Percentiles rank a stretch among this genome's conserved stretches.
Evolutionary conservation across 495 filamentous ascomycete genomes (phyloP).

Genomic region (Sordaria brevicollis): DNA sequence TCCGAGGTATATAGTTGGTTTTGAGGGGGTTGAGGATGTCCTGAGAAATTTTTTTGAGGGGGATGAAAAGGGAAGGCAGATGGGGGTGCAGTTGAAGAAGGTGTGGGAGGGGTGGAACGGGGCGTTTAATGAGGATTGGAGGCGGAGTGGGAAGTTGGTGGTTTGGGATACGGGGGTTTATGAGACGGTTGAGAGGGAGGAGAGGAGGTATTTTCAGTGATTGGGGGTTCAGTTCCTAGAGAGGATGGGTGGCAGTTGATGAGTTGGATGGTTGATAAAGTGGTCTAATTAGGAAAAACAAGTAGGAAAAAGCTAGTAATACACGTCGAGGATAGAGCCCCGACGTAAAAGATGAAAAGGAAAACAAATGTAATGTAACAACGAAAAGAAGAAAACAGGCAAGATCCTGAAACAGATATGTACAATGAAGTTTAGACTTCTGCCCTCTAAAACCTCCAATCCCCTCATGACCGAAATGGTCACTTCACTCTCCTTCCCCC

Average conservation of each 20-base stretch:
- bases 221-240: background rate
- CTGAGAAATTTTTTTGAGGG: conserved; percentile 35
- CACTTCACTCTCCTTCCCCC: background rate
- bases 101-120: conserved; percentile 74
- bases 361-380: background rate
- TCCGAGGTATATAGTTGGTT: conserved; percentile 47
- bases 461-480: too few species aligned
- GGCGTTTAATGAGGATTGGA: conserved; percentile 77
- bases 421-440: background rate
- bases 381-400: background rate
- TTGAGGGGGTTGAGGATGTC: conserved; percentile 38
- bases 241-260: background rate
- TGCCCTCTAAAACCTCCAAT: too few species aligned
- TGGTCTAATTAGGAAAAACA: background rate
- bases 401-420: background rate
- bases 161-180: conserved; percentile 54
- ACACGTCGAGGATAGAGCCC: background rate
- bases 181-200: background rate
- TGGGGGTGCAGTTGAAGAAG: conserved; percentile 34
- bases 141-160: conserved; percentile 74
- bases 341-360: background rate
- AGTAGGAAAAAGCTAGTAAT: background rate
- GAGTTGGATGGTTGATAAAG: background rate
- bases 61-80: conserved; percentile 35
- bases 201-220: background rate